phyloP scores from a whole-genome alignment of 257 asterid species.

The Nemophila menziesii region DNA sequence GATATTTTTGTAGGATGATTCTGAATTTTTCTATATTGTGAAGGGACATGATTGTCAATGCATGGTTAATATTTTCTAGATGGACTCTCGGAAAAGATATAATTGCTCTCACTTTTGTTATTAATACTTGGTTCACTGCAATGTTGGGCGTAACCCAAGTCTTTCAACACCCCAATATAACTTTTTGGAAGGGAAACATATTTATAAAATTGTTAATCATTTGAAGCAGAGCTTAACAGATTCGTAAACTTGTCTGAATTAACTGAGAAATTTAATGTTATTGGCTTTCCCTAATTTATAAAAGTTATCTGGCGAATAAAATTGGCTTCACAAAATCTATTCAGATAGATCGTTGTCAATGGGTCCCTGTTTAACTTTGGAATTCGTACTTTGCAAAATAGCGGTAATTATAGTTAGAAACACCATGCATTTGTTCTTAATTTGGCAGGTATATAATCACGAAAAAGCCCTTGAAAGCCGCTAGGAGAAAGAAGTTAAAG shows the following conservation, averaged over 20 bases:
- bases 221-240: constrained; percentile 13
- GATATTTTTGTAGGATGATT: constrained; percentile 9
- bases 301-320: constrained; percentile 6
- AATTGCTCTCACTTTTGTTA: constrained; percentile 7
- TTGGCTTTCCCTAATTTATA: constrained; percentile 12
- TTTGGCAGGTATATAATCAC: constrained; percentile 13
- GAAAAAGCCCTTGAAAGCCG: constrained; percentile 13
- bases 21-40: constrained; percentile 8
- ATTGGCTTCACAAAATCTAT: constrained; percentile 8
- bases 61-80: constrained; percentile 11
- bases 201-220: constrained; percentile 10
- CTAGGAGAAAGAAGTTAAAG: constrained; percentile 13
- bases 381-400: constrained; percentile 7
- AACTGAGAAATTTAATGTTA: constrained; percentile 7
- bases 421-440: constrained; percentile 11
- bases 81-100: constrained; percentile 1
- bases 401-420: constrained; percentile 5
- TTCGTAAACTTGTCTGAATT: constrained; percentile 10
- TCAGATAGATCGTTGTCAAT: constrained; percentile 7
- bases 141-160: constrained; percentile 11
- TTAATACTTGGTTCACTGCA: constrained; percentile 8
- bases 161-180: constrained; percentile 8
- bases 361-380: constrained; percentile 10
- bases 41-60: constrained; percentile 14
- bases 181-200: constrained; percentile 13